Evolutionary conservation across 2,329 filamentous ascomycete genomes (phyloP).

Genomic region (Microdochium bolleyi): DNA sequence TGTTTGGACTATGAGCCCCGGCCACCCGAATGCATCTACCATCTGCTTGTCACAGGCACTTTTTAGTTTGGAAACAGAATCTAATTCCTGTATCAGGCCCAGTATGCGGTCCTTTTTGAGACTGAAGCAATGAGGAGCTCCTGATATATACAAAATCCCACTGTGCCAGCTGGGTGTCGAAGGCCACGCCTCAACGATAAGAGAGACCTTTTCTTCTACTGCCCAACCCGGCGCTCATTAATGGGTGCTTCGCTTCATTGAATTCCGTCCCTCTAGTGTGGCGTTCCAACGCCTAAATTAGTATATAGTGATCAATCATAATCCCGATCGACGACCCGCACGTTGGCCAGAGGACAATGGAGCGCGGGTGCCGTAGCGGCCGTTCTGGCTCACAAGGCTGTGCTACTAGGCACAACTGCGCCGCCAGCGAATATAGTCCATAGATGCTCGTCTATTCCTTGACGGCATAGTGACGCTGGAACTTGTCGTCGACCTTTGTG

Average conservation of each 20-base stretch:
- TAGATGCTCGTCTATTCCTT: slow-evolving; percentile 48
- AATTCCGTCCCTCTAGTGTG: background rate
- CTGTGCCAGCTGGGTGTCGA: background rate
- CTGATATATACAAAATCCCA: slow-evolving; percentile 18
- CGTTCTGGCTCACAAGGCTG: background rate
- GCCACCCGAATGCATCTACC: too few species aligned
- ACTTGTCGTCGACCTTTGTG: slow-evolving; percentile 76
- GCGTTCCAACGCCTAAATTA: background rate
- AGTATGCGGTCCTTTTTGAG: slow-evolving; percentile 2
- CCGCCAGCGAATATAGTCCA: background rate
- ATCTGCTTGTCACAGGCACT: too few species aligned
- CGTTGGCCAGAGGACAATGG: background rate
- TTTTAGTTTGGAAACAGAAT: background rate
- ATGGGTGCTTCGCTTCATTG: slow-evolving; percentile 2
- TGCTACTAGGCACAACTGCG: background rate
- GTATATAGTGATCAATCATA: background rate
- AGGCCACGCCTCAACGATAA: background rate
- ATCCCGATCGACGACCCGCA: background rate
- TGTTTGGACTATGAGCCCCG: too few species aligned
- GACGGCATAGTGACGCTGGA: slow-evolving; percentile 69
- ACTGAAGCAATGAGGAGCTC: slow-evolving; percentile 2
- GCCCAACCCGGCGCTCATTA: slow-evolving; percentile 7
- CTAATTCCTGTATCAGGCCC: background rate
- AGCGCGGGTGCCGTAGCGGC: background rate
- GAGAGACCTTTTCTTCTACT: background rate